Base-by-base conservation (phyloP, 768 basidiomycete species). In the Cyathus striatus region DNA sequence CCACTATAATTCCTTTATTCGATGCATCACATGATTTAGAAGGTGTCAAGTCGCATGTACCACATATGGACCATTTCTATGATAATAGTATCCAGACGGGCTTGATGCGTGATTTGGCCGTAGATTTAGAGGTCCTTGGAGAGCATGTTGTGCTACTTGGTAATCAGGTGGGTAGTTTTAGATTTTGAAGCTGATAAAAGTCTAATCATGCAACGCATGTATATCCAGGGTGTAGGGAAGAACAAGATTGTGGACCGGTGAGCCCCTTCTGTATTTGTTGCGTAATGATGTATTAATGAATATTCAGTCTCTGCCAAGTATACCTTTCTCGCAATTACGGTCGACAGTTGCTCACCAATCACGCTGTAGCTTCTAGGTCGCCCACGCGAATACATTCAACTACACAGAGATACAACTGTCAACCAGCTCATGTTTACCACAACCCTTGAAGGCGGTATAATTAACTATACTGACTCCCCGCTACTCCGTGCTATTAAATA, bases 371-470 rank as follows among this genome's bases (percentile, higher is more conserved):
- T 83, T 14, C 63, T 85, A 13, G 64, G 72, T 22, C 68, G 81
- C 13, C 81, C 82, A 4, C 61, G 81, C 52, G 82, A 85, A 61
- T 85, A 85, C 49, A 76, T 83, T 30, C 82, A 85, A 48, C 69
- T 85, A 1, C 82, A 85, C 53, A 69, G 81, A 23, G 82, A 85
- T 55, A 81, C 81, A 2, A 85, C 82, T 0, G 81, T 82, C 46
- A 81, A 77, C 49, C 81, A 83, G 52, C 65, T 85, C 25, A 81
- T 83, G 79, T 82, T 81, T 58, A 78, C 76, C 6, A 83, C 81
- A 2, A 66, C 79, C 9, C 61, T 83, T 3, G 75, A 78, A 53
- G 62, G 65, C 25, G 81, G 82, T 25, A 55, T 77, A 6, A 68
- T 85, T 57, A 71, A 70, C 46, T 78, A 81, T 49, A 77, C 69